phyloP scores from a whole-genome alignment of 371 early-diverging fungal genomes.

The Apophysomyces ossiformis region DNA sequence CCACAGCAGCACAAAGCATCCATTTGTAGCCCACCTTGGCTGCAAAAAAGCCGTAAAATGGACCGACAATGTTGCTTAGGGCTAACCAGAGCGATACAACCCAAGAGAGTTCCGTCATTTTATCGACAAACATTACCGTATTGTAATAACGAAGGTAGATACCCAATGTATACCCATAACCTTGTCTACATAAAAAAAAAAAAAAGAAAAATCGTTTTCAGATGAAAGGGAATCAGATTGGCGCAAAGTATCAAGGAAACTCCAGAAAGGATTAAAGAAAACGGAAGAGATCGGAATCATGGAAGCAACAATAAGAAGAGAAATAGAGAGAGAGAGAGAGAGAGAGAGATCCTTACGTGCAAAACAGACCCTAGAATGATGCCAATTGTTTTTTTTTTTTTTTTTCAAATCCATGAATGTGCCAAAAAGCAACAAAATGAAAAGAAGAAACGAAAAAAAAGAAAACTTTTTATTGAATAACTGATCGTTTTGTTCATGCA shows the following conservation, averaged over 20 bases:
- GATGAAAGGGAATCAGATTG: too few species aligned
- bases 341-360: conserved; percentile 33
- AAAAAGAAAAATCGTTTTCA: too few species aligned
- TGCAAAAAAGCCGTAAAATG: conserved; percentile 50
- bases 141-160: conserved; percentile 45
- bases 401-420: not conserved
- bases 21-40: conserved; percentile 58
- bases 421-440: not conserved
- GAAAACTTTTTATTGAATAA: not conserved
- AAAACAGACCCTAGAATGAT: conserved; percentile 34
- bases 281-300: too few species aligned
- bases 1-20: conserved; percentile 49
- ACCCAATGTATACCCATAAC: conserved; percentile 43
- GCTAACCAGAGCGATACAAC: conserved; percentile 47
- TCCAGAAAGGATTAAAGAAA: too few species aligned
- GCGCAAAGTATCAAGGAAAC: too few species aligned
- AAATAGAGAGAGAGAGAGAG: not conserved
- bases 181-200: conserved; percentile 31
- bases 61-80: conserved; percentile 40
- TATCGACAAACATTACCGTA: conserved; percentile 30
- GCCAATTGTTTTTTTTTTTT: too few species aligned
- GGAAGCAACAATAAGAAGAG: not conserved
- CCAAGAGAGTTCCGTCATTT: conserved; percentile 48
- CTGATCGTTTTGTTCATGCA: not conserved
- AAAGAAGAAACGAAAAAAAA: not conserved